Base-by-base conservation (phyloP, 495 filamentous ascomycete species). In the Aspergillus panamensis region DNA sequence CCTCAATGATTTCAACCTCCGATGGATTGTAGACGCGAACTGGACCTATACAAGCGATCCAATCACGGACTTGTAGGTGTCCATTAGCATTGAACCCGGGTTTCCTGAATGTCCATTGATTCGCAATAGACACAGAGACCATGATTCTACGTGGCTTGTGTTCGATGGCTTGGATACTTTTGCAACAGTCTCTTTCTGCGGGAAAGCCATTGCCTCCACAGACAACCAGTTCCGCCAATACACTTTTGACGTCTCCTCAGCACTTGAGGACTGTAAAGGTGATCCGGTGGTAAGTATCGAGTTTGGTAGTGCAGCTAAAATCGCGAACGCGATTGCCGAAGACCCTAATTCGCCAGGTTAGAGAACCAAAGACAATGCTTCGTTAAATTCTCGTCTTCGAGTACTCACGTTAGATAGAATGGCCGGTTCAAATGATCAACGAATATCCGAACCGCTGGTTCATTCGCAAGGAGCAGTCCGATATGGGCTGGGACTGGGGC, bases 151-250 rank as follows among this genome's bases (percentile, higher is more conserved):
- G 1, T 85, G 75, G 69, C 73, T 87, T 17, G 73, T 85, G 3
- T 87, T 88, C 64, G 80, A 88, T 59, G 85, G 85, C 6, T 73
- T 87, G 9, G 85, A 88, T 53, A 89, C 85, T 0, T 88, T 87
- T 61, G 73, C 84, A 19, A 80, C 80, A 16, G 79, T 90, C 30
- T 69, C 74, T 17, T 73, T 89, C 39, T 90, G 87, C 66, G 80
- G 77, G 0, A 66, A 84, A 35, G 63, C 74, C 48, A 76, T 90
- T n/a, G 87, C 80, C 4, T 76, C 77, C 2, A 87, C 86, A 0
- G 79, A 87, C 63, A 90, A 88, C 58, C 86, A 90, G 66, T 90
- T 89, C 59, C 82, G 85, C 5, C 85, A 89, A 60, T 90, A 84
- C 61, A 75, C 78, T n/a, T 89, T 88, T 58, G 79, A 90, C 44